phyloP scores from a whole-genome alignment of 2,329 filamentous ascomycete species.

The Trichophyton rubrum region DNA sequence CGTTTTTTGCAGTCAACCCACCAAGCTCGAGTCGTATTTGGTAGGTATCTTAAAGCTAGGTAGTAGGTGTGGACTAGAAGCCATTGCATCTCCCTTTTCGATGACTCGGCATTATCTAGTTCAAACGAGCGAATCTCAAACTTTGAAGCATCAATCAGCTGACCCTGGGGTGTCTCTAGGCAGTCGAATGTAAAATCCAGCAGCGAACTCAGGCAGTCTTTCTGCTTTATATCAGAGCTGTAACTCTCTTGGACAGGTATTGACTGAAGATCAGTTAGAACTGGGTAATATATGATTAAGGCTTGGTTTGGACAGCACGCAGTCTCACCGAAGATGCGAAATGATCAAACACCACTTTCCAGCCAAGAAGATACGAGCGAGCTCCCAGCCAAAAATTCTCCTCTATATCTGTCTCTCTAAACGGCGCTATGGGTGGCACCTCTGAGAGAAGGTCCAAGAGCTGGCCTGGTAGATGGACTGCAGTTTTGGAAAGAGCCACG shows the following conservation, averaged over 20 bases:
- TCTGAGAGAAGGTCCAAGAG: constrained; percentile 71
- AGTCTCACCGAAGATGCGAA: constrained; percentile 52
- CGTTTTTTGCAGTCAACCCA: constrained; percentile 66
- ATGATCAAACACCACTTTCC: constrained; percentile 81
- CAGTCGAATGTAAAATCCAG: constrained; percentile 74
- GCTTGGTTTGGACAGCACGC: too few species aligned
- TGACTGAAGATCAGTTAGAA: constrained; percentile 35
- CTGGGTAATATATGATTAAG: too few species aligned
- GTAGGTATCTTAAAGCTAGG: constrained; percentile 61
- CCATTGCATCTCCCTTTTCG: constrained; percentile 67
- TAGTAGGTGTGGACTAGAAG: constrained; percentile 80
- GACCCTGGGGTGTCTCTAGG: constrained; percentile 63
- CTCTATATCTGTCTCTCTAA: constrained; percentile 53
- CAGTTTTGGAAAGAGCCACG: constrained; percentile 40
- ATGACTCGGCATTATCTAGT: constrained; percentile 47
- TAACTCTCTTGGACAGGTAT: constrained; percentile 76
- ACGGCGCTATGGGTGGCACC: constrained; percentile 56
- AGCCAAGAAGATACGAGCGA: constrained; percentile 72
- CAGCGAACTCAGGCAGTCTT: constrained; percentile 54
- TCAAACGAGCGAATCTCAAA: constrained; percentile 56
- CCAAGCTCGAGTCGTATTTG: constrained; percentile 70
- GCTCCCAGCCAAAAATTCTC: constrained; percentile 54
- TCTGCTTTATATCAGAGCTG: constrained; percentile 62
- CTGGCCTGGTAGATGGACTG: constrained; percentile 67
- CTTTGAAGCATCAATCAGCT: constrained; percentile 56